Base-by-base conservation (phyloP, 331 rosid species). In the Pyracantha coccinea region DNA sequence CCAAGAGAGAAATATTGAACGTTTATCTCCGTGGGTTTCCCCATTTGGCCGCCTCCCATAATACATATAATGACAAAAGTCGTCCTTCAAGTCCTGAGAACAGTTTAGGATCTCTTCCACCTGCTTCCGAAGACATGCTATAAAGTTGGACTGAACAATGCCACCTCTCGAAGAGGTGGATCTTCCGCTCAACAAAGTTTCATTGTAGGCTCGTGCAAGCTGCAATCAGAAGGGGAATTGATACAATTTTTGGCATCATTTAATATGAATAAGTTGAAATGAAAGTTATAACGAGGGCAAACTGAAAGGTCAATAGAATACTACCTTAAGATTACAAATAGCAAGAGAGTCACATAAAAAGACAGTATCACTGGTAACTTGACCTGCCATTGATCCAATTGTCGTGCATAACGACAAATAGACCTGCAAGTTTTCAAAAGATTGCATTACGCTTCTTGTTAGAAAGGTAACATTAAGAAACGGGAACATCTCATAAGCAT, bases 161-260 rank as follows among this genome's bases (percentile, higher is more conserved):
- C 90, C 90, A 38, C 96, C 96, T 81, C 84, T 88, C 21, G 94
- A 78, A 78, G 84, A 78, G 77, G 88, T 86, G 81, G 90, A 77
- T 73, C 82, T 88, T 85, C 85, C 89, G 20, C 85, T 80, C 85
- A 90, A 85, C 80, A 89, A 79, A 72, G 96, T 92, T 81, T 93
- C 97, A 15, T 84, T 82, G 72, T 94, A 94, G n/a, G 88, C 89
- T 68, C 90, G 72, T n/a, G 96, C 93, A 79, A 94, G 91, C 98
- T 94, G 92, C 84, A 78, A 86, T 80, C 72, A 83, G 64, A 77
- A 57, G 76, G 24, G 62, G 45, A 41, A 41, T 41, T 41, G 47
- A 41, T 41, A 41, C 14, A 41, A 41, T 10, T 64, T 60, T 20
- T 13, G 24, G 63, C 10, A 54, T 59, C 53, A 11, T 62, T 27